Evolutionary conservation across 2,329 filamentous ascomycete genomes (phyloP).

Genomic region (Emericellopsis atlantica): DNA sequence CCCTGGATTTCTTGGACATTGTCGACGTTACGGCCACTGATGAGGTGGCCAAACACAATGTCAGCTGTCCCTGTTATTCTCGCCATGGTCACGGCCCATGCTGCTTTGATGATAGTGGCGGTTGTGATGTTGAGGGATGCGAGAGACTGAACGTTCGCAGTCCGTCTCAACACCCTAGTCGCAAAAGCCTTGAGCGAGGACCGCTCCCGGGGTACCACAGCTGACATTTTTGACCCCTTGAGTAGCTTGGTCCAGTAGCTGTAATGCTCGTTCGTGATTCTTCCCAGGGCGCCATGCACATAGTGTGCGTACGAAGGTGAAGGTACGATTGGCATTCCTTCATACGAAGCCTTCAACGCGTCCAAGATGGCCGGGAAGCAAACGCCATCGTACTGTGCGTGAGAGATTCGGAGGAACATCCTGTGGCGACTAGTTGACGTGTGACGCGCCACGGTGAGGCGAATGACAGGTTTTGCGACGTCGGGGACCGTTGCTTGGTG

Average conservation of each 20-base stretch:
- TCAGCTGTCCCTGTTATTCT: constrained; percentile 20
- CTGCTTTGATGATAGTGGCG: constrained; percentile 30
- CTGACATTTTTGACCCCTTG: constrained; percentile 15
- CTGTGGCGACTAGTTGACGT: constrained; percentile 1
- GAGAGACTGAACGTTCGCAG: constrained; percentile 4
- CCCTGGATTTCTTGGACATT: constrained; percentile 17
- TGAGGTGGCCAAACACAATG: constrained; percentile 26
- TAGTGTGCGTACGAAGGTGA: constrained; percentile 17
- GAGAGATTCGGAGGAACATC: constrained; percentile 17
- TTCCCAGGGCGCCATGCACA: constrained; percentile 1
- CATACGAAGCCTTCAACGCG: constrained; percentile 22
- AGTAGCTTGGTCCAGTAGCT: constrained; percentile 30
- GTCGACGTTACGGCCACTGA: constrained; percentile 22
- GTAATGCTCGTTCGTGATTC: constrained; percentile 8
- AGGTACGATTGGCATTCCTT: constrained; percentile 11
- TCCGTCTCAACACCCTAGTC: constrained; percentile 1
- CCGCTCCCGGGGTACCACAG: constrained; percentile 7
- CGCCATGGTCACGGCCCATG: constrained; percentile 27
- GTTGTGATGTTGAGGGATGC: constrained; percentile 8
- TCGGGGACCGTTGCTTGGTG: constrained; percentile 11
- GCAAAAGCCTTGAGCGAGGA: background rate
- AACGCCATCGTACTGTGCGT: constrained; percentile 33
- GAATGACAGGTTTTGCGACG: constrained; percentile 2
- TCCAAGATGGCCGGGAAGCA: constrained; percentile 24
- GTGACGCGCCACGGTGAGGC: constrained; percentile 1